Conservation (phyloP, 148 eudicot genomes). For the Chenopodium formosanum region DNA sequence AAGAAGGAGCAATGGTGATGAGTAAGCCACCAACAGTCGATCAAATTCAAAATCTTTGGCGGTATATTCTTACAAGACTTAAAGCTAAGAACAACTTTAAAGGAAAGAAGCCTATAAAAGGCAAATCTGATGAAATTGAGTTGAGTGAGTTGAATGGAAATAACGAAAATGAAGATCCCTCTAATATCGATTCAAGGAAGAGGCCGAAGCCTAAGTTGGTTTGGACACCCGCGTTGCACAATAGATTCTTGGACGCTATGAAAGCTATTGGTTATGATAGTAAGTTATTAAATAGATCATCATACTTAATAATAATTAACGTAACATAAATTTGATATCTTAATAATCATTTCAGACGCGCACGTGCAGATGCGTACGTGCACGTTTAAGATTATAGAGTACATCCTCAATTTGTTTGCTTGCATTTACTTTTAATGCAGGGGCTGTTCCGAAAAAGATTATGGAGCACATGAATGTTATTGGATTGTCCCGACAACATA, state of each 20-base stretch:
- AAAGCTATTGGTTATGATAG: conserved; percentile 13
- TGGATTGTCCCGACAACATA: conserved; percentile 20
- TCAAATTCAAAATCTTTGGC: conserved; percentile 20
- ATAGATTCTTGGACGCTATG: conserved; percentile 25
- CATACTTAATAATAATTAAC: too few relatives aligned
- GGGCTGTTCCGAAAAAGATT: conserved; percentile 30
- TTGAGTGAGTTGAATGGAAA: too few relatives aligned
- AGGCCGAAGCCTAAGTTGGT: conserved; percentile 9
- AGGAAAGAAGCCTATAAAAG: neutral
- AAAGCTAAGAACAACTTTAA: neutral
- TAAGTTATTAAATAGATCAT: conserved; percentile 1
- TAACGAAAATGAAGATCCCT: too few relatives aligned
- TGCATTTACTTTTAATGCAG: neutral
- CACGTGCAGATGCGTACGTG: too few relatives aligned
- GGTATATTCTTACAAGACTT: conserved; percentile 4
- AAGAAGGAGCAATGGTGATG: neutral
- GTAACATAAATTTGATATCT: too few relatives aligned
- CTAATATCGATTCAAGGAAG: too few relatives aligned
- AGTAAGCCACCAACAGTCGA: conserved; percentile 13
- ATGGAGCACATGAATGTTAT: conserved; percentile 26
- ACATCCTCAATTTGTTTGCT: neutral
- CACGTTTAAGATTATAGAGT: too few relatives aligned
- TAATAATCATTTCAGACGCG: too few relatives aligned
- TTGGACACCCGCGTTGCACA: conserved; percentile 23
- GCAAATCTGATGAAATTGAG: too few relatives aligned